These are phyloP conservation scores for Calonectria pseudoturangicola DNA, from an alignment of 2,329 filamentous ascomycete genomes.

Conservation along the genomic window DNA sequence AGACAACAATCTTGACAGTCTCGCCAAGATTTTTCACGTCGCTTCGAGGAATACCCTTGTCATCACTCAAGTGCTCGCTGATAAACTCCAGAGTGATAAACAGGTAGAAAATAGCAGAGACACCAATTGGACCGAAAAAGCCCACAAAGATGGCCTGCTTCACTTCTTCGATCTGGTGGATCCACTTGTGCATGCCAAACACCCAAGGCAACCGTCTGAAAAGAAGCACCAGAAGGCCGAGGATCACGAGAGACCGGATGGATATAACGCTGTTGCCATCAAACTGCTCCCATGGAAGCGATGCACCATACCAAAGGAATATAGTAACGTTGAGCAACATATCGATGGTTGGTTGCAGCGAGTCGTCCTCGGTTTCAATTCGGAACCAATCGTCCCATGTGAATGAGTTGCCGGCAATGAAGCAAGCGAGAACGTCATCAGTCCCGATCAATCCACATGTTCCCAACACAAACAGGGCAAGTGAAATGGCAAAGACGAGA, in stretches of 20 bases:
- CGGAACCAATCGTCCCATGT: constrained; percentile 98
- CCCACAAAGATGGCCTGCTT: constrained; percentile 90
- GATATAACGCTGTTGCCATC: constrained; percentile 80
- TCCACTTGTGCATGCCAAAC: constrained; percentile 81
- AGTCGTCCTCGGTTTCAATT: constrained; percentile 90
- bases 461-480: constrained; percentile 90
- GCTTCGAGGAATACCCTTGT: constrained; percentile 75
- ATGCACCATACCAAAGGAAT: constrained; percentile 93
- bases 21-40: constrained; percentile 82
- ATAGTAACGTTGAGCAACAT: constrained; percentile 93
- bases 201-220: constrained; percentile 87
- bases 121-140: constrained; percentile 95
- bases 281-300: constrained; percentile 88
- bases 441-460: constrained; percentile 91
- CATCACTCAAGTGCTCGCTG: constrained; percentile 65
- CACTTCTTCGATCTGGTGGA: constrained; percentile 85
- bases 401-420: constrained; percentile 92
- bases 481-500: constrained; percentile 87
- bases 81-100: constrained; percentile 88
- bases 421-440: constrained; percentile 93
- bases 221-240: constrained; percentile 86
- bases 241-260: constrained; percentile 81
- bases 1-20: constrained; percentile 82
- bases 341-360: constrained; percentile 94
- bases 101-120: constrained; percentile 92